Evolutionary conservation across 495 filamentous ascomycete genomes (phyloP), one percentile per base, ranked within the genome.

Genomic region (Cercophora samala): DNA sequence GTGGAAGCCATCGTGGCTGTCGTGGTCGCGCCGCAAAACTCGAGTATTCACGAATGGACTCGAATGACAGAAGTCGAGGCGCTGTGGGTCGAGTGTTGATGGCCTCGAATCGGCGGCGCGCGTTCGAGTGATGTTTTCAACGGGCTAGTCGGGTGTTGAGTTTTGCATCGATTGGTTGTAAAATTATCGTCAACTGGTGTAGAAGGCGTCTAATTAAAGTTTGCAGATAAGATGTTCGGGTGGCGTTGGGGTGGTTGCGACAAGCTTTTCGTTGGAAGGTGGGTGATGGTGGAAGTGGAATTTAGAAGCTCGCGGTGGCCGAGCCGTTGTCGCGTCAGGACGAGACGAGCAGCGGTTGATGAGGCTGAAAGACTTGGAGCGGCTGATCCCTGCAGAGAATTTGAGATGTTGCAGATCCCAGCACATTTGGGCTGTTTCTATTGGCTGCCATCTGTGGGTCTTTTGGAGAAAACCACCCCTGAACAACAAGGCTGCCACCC

Each of bases 1-100:
- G 75, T 51, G 22, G 78, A 67, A 9, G 74, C 69, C 75, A 77
- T 77, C 23, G 4, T 73, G 67, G 37, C 37, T 46, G 37, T 46
- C 37, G 37, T 13, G 37, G 13, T 46, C 6, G 37, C 37, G 37
- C 37, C 37, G 37, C 37, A 17, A 9, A 46, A 46, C 37, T 46
- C 37, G 37, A 17, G 37, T 11, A 13, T 46, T 13, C 8, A 17
- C 37, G 6, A 9, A n/a, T 19, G 26, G 19, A 29, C 13, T 32
- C 29, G 42, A 18, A 29, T 19, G 67, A 53, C 60, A 17, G 22
- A 24, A 25, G 62, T 54, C 13, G 37, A 17, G 37, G 15, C 11
- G 37, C 37, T 46, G 37, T 13, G 37, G 37, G 37, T 46, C 15
- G 37, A 17, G 3, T 46, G 37, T 46, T 11, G 37, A 46, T 46